A percentile compares a stretch with the other conserved stretches of the same genome.
Conservation (phyloP, 2,329 filamentous ascomycete species). For the Zymoseptoria pseudotritici region DNA sequence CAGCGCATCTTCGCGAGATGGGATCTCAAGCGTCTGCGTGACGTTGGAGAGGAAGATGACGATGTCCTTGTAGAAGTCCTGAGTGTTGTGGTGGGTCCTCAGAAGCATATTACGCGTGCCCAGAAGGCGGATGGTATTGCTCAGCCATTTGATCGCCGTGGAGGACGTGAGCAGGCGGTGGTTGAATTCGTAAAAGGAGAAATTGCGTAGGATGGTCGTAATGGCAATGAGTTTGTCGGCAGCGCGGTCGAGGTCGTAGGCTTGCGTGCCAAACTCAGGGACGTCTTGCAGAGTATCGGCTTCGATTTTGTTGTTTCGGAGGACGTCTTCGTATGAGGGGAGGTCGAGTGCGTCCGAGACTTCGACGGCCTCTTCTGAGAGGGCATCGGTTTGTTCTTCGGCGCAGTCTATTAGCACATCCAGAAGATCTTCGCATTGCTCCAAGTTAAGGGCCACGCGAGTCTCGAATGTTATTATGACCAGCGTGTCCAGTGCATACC, state of each 20-base stretch:
- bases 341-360: conserved; percentile 81
- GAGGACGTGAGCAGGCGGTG: conserved; percentile 67
- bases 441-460: conserved; percentile 58
- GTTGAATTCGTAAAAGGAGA: conserved; percentile 79
- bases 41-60: conserved; percentile 80
- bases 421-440: conserved; percentile 77
- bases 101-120: conserved; percentile 85
- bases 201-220: conserved; percentile 83
- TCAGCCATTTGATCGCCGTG: conserved; percentile 73
- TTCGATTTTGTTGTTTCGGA: conserved; percentile 70
- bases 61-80: conserved; percentile 96
- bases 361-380: conserved; percentile 78
- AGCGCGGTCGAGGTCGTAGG: conserved; percentile 76
- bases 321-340: conserved; percentile 77
- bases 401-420: conserved; percentile 86
- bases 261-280: conserved; percentile 64
- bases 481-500: conserved; percentile 78
- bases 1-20: conserved; percentile 77
- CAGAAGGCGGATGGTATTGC: conserved; percentile 73
- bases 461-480: conserved; percentile 61
- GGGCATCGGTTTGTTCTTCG: conserved; percentile 74
- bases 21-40: conserved; percentile 70
- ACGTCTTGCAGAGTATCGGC: conserved; percentile 64
- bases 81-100: conserved; percentile 70
- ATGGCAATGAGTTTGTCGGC: conserved; percentile 84